Base-by-base conservation (phyloP, 495 filamentous ascomycete species). In the Durotheca rogersii region DNA sequence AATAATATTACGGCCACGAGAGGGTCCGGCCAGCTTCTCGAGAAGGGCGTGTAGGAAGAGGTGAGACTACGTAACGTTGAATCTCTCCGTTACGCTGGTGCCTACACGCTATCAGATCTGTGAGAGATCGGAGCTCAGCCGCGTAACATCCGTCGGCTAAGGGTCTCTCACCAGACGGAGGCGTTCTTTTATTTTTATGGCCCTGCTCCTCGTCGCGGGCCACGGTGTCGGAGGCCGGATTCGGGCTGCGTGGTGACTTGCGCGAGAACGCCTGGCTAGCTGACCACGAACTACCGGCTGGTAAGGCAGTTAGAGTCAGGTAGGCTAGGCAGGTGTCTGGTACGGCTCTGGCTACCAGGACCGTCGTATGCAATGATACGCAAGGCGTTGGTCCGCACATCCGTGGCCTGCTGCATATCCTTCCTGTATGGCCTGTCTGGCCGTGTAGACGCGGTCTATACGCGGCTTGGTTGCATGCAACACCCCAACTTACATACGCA, bases 1-100 rank as follows among this genome's bases (percentile, higher is more conserved):
- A 37, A 16, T 10, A 20, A 18, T 11, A 12, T 32, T 30, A 33
- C 42, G 36, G 25, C 33, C 50, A 47, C 25, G 40, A 49, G 33
- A 46, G 49, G 39, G 29, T 9, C 23, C 23, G 4, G n/a, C n/a
- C n/a, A n/a, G 23, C 4, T 27, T 36, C 44, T 36, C 27, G 35
- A 45, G 49, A 21, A 45, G 25, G 14, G 54, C 27, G 33, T 42
- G 39, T 27, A 43, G 38, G 35, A 52, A 33, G 34, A 53, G 33
- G 29, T 43, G 41, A 31, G 35, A 35, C 30, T 38, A 47, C 34
- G 44, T 53, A 50, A 53, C 55, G 35, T 40, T 41, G 34, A 58
- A 53, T 53, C 34, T 58, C 55, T 32, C n/a, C n/a, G n/a, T 37
- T 41, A 33, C 38, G 36, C 47, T 34, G 43, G 32, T 38, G 43